Percentiles rank a stretch among this genome's conserved stretches.
These are phyloP conservation scores for Eimeria brunetti DNA, from an alignment of 169 alveolate genomes.

Conservation along the genomic window DNA sequence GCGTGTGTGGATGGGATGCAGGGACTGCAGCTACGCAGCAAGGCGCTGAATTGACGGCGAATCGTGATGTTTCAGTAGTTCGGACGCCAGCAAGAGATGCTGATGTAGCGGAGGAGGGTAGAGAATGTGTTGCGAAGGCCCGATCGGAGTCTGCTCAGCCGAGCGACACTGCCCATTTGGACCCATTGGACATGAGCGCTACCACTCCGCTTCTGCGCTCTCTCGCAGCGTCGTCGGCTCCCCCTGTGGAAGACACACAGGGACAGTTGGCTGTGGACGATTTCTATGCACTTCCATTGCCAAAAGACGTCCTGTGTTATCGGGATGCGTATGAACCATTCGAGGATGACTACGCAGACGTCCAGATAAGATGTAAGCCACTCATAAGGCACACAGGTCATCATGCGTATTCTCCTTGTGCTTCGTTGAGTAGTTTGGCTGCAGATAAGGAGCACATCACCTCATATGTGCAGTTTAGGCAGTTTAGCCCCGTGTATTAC, in stretches of 20 bases:
- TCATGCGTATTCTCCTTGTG: background rate
- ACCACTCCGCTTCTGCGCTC: conserved; percentile 67
- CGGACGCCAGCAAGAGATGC: background rate
- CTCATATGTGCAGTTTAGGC: background rate
- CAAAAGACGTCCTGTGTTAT: conserved; percentile 1
- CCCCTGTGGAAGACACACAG: conserved; percentile 39
- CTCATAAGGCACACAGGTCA: background rate
- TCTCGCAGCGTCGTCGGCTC: conserved; percentile 59
- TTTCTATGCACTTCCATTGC: conserved; percentile 35
- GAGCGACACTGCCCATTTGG: background rate
- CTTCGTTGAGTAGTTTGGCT: background rate
- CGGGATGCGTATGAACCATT: conserved; percentile 41
- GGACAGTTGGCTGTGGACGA: conserved; percentile 54
- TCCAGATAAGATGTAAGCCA: conserved; percentile 39
- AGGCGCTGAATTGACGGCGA: background rate
- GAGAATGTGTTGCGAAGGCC: background rate
- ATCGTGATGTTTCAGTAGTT: background rate
- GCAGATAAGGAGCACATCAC: background rate
- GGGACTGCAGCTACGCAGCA: conserved; percentile 12
- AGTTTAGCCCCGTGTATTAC: too few relatives aligned
- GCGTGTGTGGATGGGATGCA: background rate
- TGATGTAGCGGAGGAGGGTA: background rate
- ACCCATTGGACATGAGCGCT: background rate
- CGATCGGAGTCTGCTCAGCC: conserved; percentile 4
- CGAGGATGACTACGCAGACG: conserved; percentile 47